Base-by-base conservation (phyloP, 1,139 yeast genomes). In the Sugiyamaella paludigena region DNA sequence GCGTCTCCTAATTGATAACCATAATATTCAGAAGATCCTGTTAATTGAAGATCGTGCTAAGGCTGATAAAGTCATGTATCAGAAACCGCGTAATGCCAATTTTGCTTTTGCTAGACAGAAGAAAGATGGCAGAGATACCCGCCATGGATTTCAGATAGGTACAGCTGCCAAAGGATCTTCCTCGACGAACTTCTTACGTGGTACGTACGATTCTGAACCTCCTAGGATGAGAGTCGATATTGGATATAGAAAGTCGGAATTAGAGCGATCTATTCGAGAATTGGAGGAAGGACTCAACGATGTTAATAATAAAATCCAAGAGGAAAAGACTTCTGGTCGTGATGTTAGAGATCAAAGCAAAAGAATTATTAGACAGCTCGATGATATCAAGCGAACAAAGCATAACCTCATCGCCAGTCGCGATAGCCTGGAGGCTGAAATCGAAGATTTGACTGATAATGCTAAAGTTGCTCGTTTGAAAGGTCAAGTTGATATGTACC, bases 1-100 rank as follows among this genome's bases (percentile, higher is more conserved):
- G 57, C 82, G 79, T 57, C 70, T 84, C 1, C 67, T 91, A 48
- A 81, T 89, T 49, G 97, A 91, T 68, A 60, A 75, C 12, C 75
- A 75, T 47, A 72, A 70, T 28, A 76, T 87, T 44, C 96, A 91
- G 59, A 74, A 76, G 27, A 70, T 76, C 0, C 70, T 84, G 0
- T 68, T 89, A 35, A 73, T 80, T 19, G 71, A 74, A 2, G 72
- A 79, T 42, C 71, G 80, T 51, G 57, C 62, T 2, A 75, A 73
- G n/a, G 92, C 87, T 0, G 78, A 77, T 56, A 48, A 53, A 0
- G 64, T 78, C 9, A 63, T 80, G 56, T 65, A 71, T 12, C 50
- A 55, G 24, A 63, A 64, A 1, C 66, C 70, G 0, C 45, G 52
- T 31, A 78, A 78, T 52, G 83, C 84, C 4, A 28, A 32, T 7